phyloP scores from a whole-genome alignment of 768 basidiomycete species.

The Leccinellum albellum region DNA sequence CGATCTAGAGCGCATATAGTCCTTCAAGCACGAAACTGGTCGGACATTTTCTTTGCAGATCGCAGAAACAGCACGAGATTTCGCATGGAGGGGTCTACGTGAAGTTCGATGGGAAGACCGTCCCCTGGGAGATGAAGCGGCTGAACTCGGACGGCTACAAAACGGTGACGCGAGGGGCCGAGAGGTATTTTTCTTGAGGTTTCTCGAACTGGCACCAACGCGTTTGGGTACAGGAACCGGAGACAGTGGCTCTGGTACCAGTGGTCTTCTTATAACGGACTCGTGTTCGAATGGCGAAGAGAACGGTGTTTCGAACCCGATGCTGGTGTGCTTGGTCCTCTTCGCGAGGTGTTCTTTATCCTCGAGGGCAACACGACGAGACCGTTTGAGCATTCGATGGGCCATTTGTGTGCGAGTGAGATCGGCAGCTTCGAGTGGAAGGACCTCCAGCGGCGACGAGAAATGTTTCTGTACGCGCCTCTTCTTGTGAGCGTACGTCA shows the following conservation, averaged over 20 bases:
- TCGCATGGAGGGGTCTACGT: slow-evolving; percentile 25
- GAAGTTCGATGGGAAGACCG: slow-evolving; percentile 11
- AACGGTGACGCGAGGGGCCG: slow-evolving; percentile 43
- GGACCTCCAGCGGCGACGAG: slow-evolving; percentile 29
- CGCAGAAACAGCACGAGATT: slow-evolving; percentile 40
- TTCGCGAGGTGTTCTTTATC: slow-evolving; percentile 32
- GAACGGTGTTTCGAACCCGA: slow-evolving; percentile 29
- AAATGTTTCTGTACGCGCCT: slow-evolving; percentile 14
- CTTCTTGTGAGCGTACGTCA: slow-evolving; percentile 34
- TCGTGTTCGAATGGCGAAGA: slow-evolving; percentile 21
- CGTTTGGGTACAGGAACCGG: slow-evolving; percentile 39
- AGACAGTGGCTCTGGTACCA: slow-evolving; percentile 36
- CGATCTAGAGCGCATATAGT: slow-evolving; percentile 26
- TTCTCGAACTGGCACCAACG: slow-evolving; percentile 35
- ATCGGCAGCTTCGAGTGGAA: slow-evolving; percentile 28
- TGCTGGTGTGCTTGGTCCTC: slow-evolving; percentile 28
- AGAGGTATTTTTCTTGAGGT: slow-evolving; percentile 38
- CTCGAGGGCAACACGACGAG: slow-evolving; percentile 34
- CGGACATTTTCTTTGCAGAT: slow-evolving; percentile 16
- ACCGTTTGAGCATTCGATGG: slow-evolving; percentile 46
- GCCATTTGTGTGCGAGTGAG: slow-evolving; percentile 40
- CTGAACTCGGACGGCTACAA: slow-evolving; percentile 42
- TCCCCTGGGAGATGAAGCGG: slow-evolving; percentile 32
- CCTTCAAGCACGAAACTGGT: slow-evolving; percentile 13
- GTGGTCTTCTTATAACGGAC: slow-evolving; percentile 18